A percentile compares a stretch with the other conserved stretches of the same genome.
These are phyloP conservation scores for Jatropha podagrica DNA, from an alignment of 441 rosid genomes.

Conservation along the genomic window DNA sequence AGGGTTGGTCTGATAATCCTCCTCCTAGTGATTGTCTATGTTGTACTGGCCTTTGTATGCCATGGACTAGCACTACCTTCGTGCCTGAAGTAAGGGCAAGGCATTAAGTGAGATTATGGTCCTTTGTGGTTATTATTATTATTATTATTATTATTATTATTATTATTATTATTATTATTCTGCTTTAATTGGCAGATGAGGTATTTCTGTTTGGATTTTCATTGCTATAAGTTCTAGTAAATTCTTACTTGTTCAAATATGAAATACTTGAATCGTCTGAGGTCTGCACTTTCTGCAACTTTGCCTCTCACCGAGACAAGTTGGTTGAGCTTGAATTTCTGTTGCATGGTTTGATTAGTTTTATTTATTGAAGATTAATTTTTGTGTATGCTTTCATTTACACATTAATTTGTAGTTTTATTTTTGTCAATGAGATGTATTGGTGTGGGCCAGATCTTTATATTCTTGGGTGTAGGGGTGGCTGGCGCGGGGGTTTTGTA, in stretches of 20 bases:
- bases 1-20: conserved; percentile 62
- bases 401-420: background rate
- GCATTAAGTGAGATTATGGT: conserved; percentile 24
- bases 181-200: conserved; percentile 3
- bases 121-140: background rate
- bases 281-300: conserved; percentile 4
- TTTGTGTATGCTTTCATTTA: background rate
- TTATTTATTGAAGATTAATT: background rate
- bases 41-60: conserved; percentile 74
- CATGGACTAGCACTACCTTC: conserved; percentile 69
- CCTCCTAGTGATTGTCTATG: conserved; percentile 59
- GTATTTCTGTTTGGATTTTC: conserved; percentile 13
- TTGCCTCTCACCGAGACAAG: conserved; percentile 17
- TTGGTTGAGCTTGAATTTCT: conserved; percentile 11
- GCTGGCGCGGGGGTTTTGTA: too few species aligned
- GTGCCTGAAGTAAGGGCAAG: conserved; percentile 51
- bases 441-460: too few species aligned
- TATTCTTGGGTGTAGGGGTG: too few species aligned
- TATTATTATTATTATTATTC: background rate
- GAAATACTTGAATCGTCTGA: conserved; percentile 11
- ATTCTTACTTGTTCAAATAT: conserved; percentile 19
- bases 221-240: conserved; percentile 6
- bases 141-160: too few species aligned
- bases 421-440: background rate
- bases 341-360: conserved; percentile 10